phyloP scores from a whole-genome alignment of 139 green algal species.

The Chlorella vulgaris region DNA sequence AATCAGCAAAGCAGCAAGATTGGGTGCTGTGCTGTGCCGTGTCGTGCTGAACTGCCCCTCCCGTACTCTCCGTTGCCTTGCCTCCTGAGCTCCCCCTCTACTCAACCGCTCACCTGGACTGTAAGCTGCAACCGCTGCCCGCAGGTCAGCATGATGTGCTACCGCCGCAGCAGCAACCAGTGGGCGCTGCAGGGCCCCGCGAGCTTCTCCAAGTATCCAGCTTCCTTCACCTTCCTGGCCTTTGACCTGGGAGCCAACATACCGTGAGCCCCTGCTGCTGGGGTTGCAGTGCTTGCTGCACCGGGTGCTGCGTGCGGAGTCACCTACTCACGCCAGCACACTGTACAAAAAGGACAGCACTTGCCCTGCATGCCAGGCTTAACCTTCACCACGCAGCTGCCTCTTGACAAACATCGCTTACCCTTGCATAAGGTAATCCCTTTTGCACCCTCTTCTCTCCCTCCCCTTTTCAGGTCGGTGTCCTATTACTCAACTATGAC shows the following conservation, averaged over 20 bases:
- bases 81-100: too few species aligned
- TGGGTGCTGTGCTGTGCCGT: background rate
- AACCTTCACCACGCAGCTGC: background rate
- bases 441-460: too few species aligned
- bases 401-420: background rate
- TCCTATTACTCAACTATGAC: background rate
- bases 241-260: background rate
- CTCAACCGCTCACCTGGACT: too few species aligned
- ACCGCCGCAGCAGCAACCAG: background rate
- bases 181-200: background rate
- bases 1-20: background rate
- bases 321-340: background rate
- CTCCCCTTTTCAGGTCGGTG: background rate
- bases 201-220: background rate
- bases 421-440: background rate
- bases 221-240: background rate
- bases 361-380: too few species aligned
- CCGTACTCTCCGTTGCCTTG: too few species aligned
- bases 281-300: background rate
- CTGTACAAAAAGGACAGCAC: too few species aligned
- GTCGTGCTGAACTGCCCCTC: too few species aligned
- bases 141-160: background rate
- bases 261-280: background rate
- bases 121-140: too few species aligned
- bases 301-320: background rate